Conservation (phyloP, 306 rosid genomes). For the Abrus pulchellus region DNA sequence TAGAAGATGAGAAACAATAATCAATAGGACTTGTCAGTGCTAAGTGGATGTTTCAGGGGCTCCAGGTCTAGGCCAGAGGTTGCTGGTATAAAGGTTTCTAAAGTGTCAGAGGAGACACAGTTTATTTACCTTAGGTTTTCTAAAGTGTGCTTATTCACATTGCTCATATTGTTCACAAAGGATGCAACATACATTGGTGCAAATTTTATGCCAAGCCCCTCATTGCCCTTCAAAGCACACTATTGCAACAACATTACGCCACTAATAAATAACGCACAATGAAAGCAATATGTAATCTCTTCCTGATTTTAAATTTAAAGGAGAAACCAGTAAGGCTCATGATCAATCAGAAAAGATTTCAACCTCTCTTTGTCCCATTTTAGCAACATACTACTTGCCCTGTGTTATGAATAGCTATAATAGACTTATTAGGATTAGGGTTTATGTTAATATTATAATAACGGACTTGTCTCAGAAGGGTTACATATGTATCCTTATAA, state of each 20-base stretch:
- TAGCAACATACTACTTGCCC: neutral
- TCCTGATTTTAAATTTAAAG: neutral
- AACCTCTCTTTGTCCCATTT: neutral
- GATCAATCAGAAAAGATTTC: neutral
- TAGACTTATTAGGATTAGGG: no score
- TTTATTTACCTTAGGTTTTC: slow-evolving; percentile 5
- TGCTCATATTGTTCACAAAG: neutral
- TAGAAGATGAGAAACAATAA: neutral
- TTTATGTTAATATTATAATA: no score
- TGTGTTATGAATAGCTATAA: no score
- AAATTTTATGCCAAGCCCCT: neutral
- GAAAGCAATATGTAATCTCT: slow-evolving; percentile 23
- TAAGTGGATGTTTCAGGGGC: neutral
- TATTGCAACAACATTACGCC: neutral
- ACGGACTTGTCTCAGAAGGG: no score
- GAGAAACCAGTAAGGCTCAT: neutral
- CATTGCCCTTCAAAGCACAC: neutral
- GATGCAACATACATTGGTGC: neutral
- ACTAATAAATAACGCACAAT: neutral
- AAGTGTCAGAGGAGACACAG: neutral
- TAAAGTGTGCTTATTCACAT: neutral
- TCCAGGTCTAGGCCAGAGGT: neutral
- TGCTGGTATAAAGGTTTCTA: neutral
- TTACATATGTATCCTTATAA: no score
- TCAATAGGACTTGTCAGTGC: neutral